These are phyloP conservation scores for Suhomyces prunicola DNA, from an alignment of 805 yeast genomes.

Conservation along the genomic window DNA sequence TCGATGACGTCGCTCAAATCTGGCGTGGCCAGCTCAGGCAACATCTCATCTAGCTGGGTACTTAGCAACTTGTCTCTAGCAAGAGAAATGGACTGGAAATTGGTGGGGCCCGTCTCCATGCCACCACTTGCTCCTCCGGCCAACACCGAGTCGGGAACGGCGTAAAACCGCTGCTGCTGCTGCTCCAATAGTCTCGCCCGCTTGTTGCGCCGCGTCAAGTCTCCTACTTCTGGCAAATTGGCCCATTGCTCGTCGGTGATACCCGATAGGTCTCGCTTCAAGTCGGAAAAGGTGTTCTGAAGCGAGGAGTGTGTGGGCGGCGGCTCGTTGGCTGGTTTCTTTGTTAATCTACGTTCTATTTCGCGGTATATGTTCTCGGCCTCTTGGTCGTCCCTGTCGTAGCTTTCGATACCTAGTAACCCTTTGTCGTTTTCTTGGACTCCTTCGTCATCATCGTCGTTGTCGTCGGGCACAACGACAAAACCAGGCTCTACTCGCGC, in stretches of 20 bases:
- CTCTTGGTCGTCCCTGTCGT: slow-evolving; percentile 63
- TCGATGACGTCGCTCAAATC: neutral
- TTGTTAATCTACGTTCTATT: slow-evolving; percentile 55
- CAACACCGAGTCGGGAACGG: slow-evolving; percentile 74
- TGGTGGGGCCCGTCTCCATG: slow-evolving; percentile 20
- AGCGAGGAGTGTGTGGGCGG: neutral
- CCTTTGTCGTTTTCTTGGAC: slow-evolving; percentile 24
- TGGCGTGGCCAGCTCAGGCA: slow-evolving; percentile 25
- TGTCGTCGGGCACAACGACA: slow-evolving; percentile 26
- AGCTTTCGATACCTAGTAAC: slow-evolving; percentile 18
- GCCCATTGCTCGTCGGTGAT: slow-evolving; percentile 77
- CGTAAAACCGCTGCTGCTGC: slow-evolving; percentile 66
- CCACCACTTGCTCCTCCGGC: slow-evolving; percentile 26
- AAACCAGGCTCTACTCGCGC: slow-evolving; percentile 5
- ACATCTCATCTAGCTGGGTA: slow-evolving; percentile 45
- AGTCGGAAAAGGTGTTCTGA: slow-evolving; percentile 38
- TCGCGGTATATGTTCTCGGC: slow-evolving; percentile 69
- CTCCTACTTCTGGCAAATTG: slow-evolving; percentile 82
- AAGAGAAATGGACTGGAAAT: slow-evolving; percentile 54
- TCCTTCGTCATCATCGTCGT: slow-evolving; percentile 24
- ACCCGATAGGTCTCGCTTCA: slow-evolving; percentile 57
- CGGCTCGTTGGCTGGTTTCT: slow-evolving; percentile 11
- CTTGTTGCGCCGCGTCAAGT: slow-evolving; percentile 76
- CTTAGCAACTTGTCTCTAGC: slow-evolving; percentile 62
- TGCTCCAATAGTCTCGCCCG: slow-evolving; percentile 62